phyloP scores from a whole-genome alignment of 2,329 filamentous ascomycete genomes.

The Chaetomium sp. region DNA sequence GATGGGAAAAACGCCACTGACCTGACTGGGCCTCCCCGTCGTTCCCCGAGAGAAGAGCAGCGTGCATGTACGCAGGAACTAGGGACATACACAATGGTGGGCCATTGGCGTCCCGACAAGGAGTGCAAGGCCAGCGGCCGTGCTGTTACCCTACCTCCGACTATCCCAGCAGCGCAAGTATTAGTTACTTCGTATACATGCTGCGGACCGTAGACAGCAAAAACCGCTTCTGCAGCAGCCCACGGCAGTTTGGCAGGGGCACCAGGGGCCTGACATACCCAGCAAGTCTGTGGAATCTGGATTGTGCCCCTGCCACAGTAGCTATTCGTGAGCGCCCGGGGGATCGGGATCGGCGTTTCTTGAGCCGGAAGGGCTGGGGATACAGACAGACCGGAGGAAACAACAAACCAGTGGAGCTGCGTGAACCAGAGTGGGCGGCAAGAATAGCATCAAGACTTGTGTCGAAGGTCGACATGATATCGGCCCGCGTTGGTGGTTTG shows the following conservation, averaged over 20 bases:
- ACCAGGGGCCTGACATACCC: background rate
- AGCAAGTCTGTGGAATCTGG: conserved; percentile 18
- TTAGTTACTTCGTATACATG: background rate
- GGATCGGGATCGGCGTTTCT: conserved; percentile 13
- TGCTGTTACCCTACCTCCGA: background rate
- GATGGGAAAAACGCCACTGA: background rate
- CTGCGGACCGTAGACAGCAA: background rate
- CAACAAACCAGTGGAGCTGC: background rate
- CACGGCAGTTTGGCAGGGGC: conserved; percentile 10
- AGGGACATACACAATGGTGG: background rate
- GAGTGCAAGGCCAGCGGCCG: background rate
- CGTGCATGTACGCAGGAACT: background rate
- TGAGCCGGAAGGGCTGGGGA: conserved; percentile 2
- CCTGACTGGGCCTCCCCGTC: background rate
- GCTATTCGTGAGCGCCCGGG: conserved; percentile 5
- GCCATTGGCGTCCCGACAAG: background rate
- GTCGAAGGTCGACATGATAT: conserved; percentile 12
- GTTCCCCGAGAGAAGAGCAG: background rate
- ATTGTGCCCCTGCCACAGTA: conserved; percentile 6
- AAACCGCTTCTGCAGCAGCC: conserved; percentile 2
- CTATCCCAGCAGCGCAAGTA: background rate
- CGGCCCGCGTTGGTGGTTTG: conserved; percentile 7
- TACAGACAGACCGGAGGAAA: background rate
- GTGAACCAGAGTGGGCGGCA: background rate
- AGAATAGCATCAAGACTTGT: conserved; percentile 5